phyloP scores from a whole-genome alignment of 192 early-diverging fungal species.

The Obelidium mucronatum region DNA sequence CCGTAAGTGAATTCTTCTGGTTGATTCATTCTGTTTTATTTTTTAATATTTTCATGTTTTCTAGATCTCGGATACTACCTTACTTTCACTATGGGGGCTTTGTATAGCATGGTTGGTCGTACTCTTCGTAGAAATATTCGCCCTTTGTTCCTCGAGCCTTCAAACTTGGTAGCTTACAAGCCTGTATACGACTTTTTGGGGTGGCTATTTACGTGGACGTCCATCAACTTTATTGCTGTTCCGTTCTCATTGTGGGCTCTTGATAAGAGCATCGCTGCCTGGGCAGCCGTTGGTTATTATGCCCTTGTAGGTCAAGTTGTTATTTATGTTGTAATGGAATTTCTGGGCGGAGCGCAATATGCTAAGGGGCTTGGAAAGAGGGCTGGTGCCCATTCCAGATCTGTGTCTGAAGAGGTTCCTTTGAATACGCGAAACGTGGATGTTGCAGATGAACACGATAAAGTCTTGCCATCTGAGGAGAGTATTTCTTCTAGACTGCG shows the following conservation, averaged over 20 bases:
- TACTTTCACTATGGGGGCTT: constrained; percentile 55
- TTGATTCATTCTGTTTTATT: neutral
- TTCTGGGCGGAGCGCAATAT: constrained; percentile 29
- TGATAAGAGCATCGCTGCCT: constrained; percentile 30
- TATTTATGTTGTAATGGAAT: constrained; percentile 27
- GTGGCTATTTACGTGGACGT: constrained; percentile 52
- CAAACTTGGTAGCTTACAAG: constrained; percentile 50
- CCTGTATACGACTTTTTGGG: constrained; percentile 74
- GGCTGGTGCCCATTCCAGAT: constrained; percentile 7
- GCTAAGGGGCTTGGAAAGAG: constrained; percentile 19
- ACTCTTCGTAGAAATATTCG: constrained; percentile 67
- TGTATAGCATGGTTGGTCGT: constrained; percentile 64
- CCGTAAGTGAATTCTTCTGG: constrained; percentile 49
- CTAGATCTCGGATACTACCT: constrained; percentile 59
- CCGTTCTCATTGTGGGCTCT: constrained; percentile 44
- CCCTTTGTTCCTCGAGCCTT: constrained; percentile 60
- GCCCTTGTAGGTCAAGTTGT: constrained; percentile 33
- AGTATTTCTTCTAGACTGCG: neutral
- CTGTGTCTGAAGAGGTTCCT: neutral
- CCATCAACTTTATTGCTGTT: constrained; percentile 47
- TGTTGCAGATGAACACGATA: neutral
- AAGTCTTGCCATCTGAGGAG: too few relatives aligned
- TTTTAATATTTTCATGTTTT: neutral
- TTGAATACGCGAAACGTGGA: neutral
- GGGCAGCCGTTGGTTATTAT: constrained; percentile 29